phyloP scores from a whole-genome alignment of 2,329 filamentous ascomycete genomes.

The Pestalotiopsis sp. region DNA sequence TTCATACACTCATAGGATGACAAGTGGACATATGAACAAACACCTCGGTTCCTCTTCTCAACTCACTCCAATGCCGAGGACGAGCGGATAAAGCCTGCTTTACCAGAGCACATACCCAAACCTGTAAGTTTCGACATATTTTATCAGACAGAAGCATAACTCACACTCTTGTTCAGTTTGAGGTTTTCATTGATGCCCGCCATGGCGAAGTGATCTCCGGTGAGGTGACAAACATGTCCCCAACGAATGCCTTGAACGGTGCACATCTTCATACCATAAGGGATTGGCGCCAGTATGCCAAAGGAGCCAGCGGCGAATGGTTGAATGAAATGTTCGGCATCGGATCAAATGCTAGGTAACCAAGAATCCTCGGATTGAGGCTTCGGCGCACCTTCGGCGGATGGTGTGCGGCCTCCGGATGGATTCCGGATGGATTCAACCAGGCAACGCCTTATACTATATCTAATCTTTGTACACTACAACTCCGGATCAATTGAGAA shows the following conservation, averaged over 20 bases:
- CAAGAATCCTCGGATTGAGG: not conserved
- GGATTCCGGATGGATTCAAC: too few relatives aligned
- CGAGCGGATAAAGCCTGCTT: constrained; percentile 53
- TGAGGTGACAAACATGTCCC: constrained; percentile 5
- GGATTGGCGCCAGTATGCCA: constrained; percentile 26
- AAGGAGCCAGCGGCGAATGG: constrained; percentile 26
- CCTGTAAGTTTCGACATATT: constrained; percentile 37
- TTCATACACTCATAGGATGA: constrained; percentile 46
- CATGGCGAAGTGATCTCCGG: constrained; percentile 38
- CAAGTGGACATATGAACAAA: constrained; percentile 84
- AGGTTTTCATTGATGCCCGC: constrained; percentile 37
- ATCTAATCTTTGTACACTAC: too few relatives aligned
- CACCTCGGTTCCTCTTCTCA: constrained; percentile 78
- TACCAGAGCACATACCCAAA: constrained; percentile 49
- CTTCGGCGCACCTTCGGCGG: too few relatives aligned
- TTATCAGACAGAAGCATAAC: not conserved
- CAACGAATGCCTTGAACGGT: constrained; percentile 17
- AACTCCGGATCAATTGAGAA: too few relatives aligned
- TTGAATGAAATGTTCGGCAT: constrained; percentile 30
- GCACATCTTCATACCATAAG: constrained; percentile 26
- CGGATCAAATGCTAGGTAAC: not conserved
- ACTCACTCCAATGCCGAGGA: constrained; percentile 62
- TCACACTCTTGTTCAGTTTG: constrained; percentile 26
- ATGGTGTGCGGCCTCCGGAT: too few relatives aligned
- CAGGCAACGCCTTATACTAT: too few relatives aligned